Conservation (phyloP, 2,329 filamentous ascomycete species). For the Celoporthe dispersa region DNA sequence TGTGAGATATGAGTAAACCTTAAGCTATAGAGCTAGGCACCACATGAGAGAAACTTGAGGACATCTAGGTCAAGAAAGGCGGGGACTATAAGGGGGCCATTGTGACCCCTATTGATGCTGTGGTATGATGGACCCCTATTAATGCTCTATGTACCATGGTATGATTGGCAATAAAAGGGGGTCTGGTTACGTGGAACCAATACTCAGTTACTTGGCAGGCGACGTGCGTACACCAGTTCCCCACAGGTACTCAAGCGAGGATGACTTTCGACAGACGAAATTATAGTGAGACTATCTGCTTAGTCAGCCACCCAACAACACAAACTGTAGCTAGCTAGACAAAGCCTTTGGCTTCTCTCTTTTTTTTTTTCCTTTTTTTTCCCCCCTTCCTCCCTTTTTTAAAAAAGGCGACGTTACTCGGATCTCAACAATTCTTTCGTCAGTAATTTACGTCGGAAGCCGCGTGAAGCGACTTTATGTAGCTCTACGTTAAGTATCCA, state of each 20-base stretch:
- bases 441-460: background rate
- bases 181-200: background rate
- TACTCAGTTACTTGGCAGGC: background rate
- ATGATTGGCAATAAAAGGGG: background rate
- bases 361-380: background rate
- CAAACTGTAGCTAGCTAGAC: background rate
- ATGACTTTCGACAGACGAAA: no score
- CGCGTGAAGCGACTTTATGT: background rate
- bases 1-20: background rate
- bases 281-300: no score
- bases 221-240: background rate
- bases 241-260: background rate
- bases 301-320: no score
- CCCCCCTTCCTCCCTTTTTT: background rate
- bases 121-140: background rate
- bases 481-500: background rate
- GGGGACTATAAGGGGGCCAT: background rate
- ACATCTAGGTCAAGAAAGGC: background rate
- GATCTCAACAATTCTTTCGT: background rate
- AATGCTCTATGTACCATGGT: background rate
- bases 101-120: background rate
- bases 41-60: background rate
- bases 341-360: background rate
- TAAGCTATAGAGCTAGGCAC: background rate
- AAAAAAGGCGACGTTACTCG: background rate